Percentiles rank a stretch among this genome's conserved stretches.
Evolutionary conservation across 495 filamentous ascomycete species (phyloP).

Genomic region (Rostrohypoxylon terebratum): DNA sequence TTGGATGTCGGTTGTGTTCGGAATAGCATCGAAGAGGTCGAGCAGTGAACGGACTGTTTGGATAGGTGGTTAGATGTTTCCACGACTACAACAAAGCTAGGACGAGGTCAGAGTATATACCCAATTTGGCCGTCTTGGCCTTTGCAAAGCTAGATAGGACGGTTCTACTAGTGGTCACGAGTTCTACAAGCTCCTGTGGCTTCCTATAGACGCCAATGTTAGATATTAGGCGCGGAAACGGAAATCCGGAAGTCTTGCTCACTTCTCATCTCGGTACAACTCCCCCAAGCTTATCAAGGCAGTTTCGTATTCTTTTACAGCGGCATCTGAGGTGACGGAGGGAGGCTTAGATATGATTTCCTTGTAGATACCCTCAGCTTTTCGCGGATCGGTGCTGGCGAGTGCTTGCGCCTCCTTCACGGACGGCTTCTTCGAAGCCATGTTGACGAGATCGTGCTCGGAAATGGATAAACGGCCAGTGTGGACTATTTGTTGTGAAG

Average conservation of each 20-base stretch:
- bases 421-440: conserved; percentile 49
- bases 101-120: conserved; percentile 65
- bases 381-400: conserved; percentile 77
- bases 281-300: conserved; percentile 88
- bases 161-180: conserved; percentile 90
- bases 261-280: conserved; percentile 90
- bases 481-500: background rate
- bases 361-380: conserved; percentile 86
- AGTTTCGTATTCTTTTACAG: conserved; percentile 86
- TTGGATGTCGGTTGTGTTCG: conserved; percentile 92
- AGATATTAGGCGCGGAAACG: conserved; percentile 17
- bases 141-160: conserved; percentile 96
- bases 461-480: background rate
- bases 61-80: conserved; percentile 15
- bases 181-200: conserved; percentile 85
- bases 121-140: conserved; percentile 98
- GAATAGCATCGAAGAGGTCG: conserved; percentile 93
- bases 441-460: conserved; percentile 37
- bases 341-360: conserved; percentile 87
- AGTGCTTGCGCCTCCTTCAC: conserved; percentile 83
- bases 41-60: conserved; percentile 90
- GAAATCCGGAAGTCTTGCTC: conserved; percentile 40
- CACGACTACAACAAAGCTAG: background rate
- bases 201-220: conserved; percentile 61
- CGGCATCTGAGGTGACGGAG: conserved; percentile 81